Conservation (phyloP, 2,329 filamentous ascomycete species). For the Colletotrichum sp. region DNA sequence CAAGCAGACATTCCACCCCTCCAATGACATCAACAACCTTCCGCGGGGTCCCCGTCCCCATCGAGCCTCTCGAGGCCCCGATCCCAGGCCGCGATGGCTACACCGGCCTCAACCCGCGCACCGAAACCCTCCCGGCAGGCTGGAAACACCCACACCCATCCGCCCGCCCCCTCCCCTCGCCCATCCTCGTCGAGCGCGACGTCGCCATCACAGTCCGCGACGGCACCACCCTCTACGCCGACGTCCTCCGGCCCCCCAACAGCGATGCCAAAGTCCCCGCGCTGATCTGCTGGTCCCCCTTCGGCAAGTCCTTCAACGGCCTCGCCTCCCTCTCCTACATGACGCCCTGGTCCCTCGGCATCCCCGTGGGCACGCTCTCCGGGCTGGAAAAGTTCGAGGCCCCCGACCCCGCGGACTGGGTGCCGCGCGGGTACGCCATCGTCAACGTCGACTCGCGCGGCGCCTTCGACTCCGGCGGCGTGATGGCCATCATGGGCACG, state of each 20-base stretch:
- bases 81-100: conserved; percentile 7
- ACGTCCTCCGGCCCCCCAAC: conserved; percentile 47
- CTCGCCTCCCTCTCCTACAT: conserved; percentile 40
- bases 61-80: background rate
- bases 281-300: conserved; percentile 47
- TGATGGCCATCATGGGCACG: conserved; percentile 26
- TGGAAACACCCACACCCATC: conserved; percentile 33
- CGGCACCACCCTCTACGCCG: conserved; percentile 44
- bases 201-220: conserved; percentile 44
- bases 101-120: conserved; percentile 35
- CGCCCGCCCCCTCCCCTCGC: background rate
- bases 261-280: conserved; percentile 41
- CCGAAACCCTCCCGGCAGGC: conserved; percentile 41
- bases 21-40: background rate
- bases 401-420: conserved; percentile 33
- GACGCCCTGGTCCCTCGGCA: conserved; percentile 41
- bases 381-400: conserved; percentile 33
- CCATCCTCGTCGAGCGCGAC: conserved; percentile 48
- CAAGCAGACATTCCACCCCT: too few species aligned
- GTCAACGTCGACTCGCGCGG: conserved; percentile 34
- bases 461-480: conserved; percentile 28
- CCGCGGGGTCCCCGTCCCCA: background rate
- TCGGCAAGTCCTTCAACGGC: conserved; percentile 48
- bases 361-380: conserved; percentile 27
- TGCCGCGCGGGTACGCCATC: conserved; percentile 30